These are phyloP conservation scores for Teratosphaeria zuluensis DNA, from an alignment of 2,329 filamentous ascomycete species.

Conservation along the genomic window DNA sequence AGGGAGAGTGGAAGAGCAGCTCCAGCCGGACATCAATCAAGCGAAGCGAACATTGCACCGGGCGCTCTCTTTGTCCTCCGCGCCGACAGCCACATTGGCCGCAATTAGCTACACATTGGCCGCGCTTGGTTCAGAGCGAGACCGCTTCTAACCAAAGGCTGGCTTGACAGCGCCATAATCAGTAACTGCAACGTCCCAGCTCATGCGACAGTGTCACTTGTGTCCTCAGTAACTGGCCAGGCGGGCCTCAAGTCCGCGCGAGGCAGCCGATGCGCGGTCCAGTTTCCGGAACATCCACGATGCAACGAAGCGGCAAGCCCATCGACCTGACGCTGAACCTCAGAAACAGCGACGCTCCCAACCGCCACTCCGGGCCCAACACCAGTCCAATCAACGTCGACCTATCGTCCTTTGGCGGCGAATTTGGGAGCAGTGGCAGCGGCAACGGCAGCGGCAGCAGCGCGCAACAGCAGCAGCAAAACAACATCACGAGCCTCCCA, in stretches of 20 bases:
- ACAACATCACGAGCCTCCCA: slow-evolving; percentile 11
- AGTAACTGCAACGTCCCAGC: slow-evolving; percentile 5
- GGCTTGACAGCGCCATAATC: slow-evolving; percentile 7
- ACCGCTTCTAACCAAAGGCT: background rate
- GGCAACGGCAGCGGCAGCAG: background rate
- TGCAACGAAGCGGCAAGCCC: slow-evolving; percentile 24
- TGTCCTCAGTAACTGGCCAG: slow-evolving; percentile 9
- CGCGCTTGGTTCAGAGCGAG: background rate
- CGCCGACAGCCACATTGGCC: background rate
- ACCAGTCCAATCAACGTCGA: slow-evolving; percentile 28
- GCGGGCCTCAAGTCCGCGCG: slow-evolving; percentile 10
- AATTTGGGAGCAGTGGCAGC: slow-evolving; percentile 9
- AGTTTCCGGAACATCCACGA: slow-evolving; percentile 9
- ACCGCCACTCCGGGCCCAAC: slow-evolving; percentile 10
- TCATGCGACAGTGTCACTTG: slow-evolving; percentile 11
- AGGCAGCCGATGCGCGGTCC: slow-evolving; percentile 11
- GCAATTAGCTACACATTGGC: background rate
- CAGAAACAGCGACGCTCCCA: slow-evolving; percentile 9
- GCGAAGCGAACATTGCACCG: background rate
- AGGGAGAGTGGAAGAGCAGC: background rate
- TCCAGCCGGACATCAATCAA: background rate
- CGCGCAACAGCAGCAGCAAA: slow-evolving; percentile 4
- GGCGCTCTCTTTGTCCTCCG: background rate
- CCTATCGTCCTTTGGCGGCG: slow-evolving; percentile 27
- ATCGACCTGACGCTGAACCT: slow-evolving; percentile 21